phyloP scores from a whole-genome alignment of 2,329 filamentous ascomycete species.

The Fusarium sp. region DNA sequence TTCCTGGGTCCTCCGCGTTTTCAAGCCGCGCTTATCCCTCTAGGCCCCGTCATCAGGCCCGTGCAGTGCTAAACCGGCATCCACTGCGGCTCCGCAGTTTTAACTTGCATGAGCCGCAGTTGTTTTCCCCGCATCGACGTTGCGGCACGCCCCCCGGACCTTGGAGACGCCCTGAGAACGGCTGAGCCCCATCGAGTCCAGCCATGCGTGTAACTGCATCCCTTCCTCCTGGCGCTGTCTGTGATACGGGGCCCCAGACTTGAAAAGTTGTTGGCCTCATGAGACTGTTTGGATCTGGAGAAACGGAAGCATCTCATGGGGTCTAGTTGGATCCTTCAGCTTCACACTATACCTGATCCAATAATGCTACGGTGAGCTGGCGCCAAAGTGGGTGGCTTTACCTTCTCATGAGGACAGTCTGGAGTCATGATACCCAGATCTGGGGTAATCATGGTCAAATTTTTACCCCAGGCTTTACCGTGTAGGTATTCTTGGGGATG shows the following conservation, averaged over 20 bases:
- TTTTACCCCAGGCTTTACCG: conserved; percentile 9
- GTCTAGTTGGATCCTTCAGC: background rate
- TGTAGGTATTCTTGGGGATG: conserved; percentile 16
- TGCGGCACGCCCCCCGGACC: conserved; percentile 19
- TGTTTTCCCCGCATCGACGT: conserved; percentile 42
- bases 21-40: conserved; percentile 35
- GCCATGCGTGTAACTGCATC: conserved; percentile 21
- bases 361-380: background rate
- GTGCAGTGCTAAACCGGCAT: conserved; percentile 28
- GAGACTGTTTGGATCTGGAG: conserved; percentile 15
- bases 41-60: conserved; percentile 24
- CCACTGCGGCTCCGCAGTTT: conserved; percentile 45
- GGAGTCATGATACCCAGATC: conserved; percentile 13
- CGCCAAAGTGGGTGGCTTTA: conserved; percentile 8
- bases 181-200: background rate
- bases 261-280: conserved; percentile 21
- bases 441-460: conserved; percentile 9
- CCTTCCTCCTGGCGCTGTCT: conserved; percentile 34
- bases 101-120: conserved; percentile 46
- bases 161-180: conserved; percentile 23
- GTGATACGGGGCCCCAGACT: conserved; percentile 40
- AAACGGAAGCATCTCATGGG: conserved; percentile 16
- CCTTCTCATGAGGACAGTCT: conserved; percentile 14
- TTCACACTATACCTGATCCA: conserved; percentile 10
- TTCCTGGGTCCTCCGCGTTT: conserved; percentile 39